Evolutionary conservation across 2,329 filamentous ascomycete genomes (phyloP).

Genomic region (Phaeoacremonium minimum): DNA sequence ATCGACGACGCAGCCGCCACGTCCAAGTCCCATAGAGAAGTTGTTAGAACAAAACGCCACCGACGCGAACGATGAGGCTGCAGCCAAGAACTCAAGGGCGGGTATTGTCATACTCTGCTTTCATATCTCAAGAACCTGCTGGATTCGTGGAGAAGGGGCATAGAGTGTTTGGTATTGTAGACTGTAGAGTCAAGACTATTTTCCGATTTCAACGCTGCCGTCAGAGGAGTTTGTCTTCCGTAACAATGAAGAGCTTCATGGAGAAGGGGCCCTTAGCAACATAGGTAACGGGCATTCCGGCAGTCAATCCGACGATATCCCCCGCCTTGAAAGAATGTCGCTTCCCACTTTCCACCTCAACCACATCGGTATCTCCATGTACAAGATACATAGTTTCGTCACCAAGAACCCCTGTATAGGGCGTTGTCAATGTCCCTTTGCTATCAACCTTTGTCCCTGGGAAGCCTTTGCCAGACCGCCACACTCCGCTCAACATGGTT

Average conservation of each 20-base stretch:
- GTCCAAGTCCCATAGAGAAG: too few relatives aligned
- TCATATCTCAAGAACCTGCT: too few relatives aligned
- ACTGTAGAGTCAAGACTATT: too few relatives aligned
- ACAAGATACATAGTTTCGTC: background rate
- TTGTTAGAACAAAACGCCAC: too few relatives aligned
- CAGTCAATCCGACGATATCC: background rate
- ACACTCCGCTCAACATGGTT: constrained; percentile 1
- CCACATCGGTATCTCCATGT: background rate
- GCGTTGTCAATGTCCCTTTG: constrained; percentile 1
- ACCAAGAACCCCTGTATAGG: constrained; percentile 1
- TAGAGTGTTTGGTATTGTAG: too few relatives aligned
- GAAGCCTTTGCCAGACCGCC: constrained; percentile 1
- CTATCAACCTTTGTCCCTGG: background rate
- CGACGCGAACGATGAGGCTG: too few relatives aligned
- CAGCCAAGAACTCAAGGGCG: too few relatives aligned
- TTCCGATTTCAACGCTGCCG: too few relatives aligned
- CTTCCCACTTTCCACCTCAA: constrained; percentile 1
- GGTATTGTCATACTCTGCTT: too few relatives aligned
- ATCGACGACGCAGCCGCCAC: too few relatives aligned
- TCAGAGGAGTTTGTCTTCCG: background rate
- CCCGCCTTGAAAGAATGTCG: constrained; percentile 1
- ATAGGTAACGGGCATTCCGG: constrained; percentile 1
- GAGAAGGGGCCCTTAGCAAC: background rate
- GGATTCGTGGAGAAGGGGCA: too few relatives aligned
- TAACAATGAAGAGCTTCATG: constrained; percentile 1